A percentile compares a stretch with the other conserved stretches of the same genome.
Conservation (phyloP, 768 basidiomycete species). For the Tylopilus felleus region DNA sequence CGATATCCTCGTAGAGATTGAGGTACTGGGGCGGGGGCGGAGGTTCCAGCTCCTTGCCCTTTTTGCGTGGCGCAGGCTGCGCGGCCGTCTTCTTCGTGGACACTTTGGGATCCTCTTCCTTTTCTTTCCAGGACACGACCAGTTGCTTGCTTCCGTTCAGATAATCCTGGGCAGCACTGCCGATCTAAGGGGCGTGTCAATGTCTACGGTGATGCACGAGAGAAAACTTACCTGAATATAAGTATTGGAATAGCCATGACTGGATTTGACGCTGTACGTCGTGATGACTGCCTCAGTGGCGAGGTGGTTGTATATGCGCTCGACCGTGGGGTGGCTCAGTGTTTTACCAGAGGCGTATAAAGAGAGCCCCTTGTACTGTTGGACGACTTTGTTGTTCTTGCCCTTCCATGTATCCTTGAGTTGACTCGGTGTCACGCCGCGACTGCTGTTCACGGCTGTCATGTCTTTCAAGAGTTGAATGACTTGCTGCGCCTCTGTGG, state of each 20-base stretch:
- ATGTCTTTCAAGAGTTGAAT: conserved; percentile 55
- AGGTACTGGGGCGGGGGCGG: neutral
- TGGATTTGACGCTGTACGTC: conserved; percentile 44
- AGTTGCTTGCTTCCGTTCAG: conserved; percentile 16
- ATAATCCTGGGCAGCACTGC: conserved; percentile 21
- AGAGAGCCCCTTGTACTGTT: conserved; percentile 45
- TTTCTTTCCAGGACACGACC: conserved; percentile 28
- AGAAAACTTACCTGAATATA: conserved; percentile 47
- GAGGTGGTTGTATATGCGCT: conserved; percentile 63
- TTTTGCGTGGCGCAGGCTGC: conserved; percentile 14
- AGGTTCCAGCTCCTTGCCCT: conserved; percentile 19
- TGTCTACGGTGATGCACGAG: neutral
- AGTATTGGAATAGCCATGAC: conserved; percentile 47
- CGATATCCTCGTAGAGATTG: conserved; percentile 30
- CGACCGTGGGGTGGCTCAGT: conserved; percentile 50
- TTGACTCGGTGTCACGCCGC: conserved; percentile 57
- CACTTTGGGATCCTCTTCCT: conserved; percentile 8
- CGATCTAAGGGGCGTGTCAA: conserved; percentile 14
- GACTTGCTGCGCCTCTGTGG: conserved; percentile 50
- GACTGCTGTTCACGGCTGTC: conserved; percentile 35
- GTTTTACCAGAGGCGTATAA: conserved; percentile 54
- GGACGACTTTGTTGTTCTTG: conserved; percentile 41
- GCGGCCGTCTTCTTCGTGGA: conserved; percentile 8
- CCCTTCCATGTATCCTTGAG: conserved; percentile 68
- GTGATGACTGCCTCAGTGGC: conserved; percentile 47